These are phyloP conservation scores for Sarcodon aspratus DNA, from an alignment of 768 basidiomycete species.

Conservation along the genomic window DNA sequence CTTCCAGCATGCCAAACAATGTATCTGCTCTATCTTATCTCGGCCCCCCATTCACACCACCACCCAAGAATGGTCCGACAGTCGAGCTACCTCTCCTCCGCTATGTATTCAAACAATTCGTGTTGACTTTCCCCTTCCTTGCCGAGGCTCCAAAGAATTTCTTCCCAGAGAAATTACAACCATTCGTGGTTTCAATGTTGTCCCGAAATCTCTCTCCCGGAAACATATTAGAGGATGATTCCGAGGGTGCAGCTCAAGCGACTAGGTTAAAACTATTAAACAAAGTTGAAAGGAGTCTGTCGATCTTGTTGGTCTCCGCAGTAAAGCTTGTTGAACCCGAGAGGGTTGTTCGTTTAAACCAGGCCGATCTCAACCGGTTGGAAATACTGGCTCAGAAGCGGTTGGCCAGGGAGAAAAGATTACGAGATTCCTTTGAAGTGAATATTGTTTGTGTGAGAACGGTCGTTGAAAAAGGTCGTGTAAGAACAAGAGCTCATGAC, in stretches of 20 bases:
- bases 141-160: conserved; percentile 81
- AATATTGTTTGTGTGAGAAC: conserved; percentile 86
- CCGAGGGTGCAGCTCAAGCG: conserved; percentile 31
- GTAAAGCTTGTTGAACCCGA: conserved; percentile 77
- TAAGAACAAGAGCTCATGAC: conserved; percentile 82
- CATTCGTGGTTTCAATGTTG: conserved; percentile 77
- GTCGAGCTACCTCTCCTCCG: conserved; percentile 81
- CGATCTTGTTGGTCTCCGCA: conserved; percentile 72
- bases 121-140: conserved; percentile 94
- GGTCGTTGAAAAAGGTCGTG: conserved; percentile 72
- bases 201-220: conserved; percentile 64
- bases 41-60: conserved; percentile 76
- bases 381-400: conserved; percentile 61
- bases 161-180: conserved; percentile 91
- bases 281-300: conserved; percentile 78
- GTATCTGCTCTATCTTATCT: conserved; percentile 74
- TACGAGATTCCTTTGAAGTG: conserved; percentile 65
- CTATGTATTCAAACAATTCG: conserved; percentile 86
- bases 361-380: conserved; percentile 71
- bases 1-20: conserved; percentile 32
- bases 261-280: conserved; percentile 51
- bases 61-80: conserved; percentile 41
- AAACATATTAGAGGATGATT: conserved; percentile 45
- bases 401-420: conserved; percentile 33
- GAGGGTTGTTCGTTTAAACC: conserved; percentile 83